These are phyloP conservation scores for Phtheirospermum japonicum DNA, from an alignment of 257 asterid genomes.

Conservation along the genomic window DNA sequence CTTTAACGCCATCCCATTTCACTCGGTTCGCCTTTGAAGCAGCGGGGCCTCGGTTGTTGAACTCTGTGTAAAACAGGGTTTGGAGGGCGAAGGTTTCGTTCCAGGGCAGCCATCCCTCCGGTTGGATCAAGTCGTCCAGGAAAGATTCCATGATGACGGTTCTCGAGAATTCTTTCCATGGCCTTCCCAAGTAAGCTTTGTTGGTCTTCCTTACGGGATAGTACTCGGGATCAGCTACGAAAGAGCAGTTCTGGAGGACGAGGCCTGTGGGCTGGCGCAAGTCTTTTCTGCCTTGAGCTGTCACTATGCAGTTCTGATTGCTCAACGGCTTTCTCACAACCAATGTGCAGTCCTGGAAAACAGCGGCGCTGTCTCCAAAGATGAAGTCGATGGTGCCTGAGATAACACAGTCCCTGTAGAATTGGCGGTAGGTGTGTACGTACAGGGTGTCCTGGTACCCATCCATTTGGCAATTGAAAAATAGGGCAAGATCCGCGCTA, in stretches of 20 bases:
- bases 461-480: slow-evolving; percentile 73
- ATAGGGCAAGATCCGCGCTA: slow-evolving; percentile 58
- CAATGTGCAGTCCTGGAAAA: slow-evolving; percentile 70
- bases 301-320: slow-evolving; percentile 64
- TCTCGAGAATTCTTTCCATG: slow-evolving; percentile 80
- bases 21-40: slow-evolving; percentile 42
- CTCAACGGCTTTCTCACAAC: slow-evolving; percentile 58
- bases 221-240: slow-evolving; percentile 50
- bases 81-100: slow-evolving; percentile 40
- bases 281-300: slow-evolving; percentile 87
- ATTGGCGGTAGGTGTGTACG: slow-evolving; percentile 77
- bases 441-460: slow-evolving; percentile 85
- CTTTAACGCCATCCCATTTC: slow-evolving; percentile 68
- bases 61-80: slow-evolving; percentile 63
- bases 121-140: slow-evolving; percentile 59
- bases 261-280: slow-evolving; percentile 70
- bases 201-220: slow-evolving; percentile 31
- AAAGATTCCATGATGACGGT: slow-evolving; percentile 69
- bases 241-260: slow-evolving; percentile 64
- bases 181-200: slow-evolving; percentile 68
- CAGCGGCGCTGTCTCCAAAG: slow-evolving; percentile 74
- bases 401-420: slow-evolving; percentile 60
- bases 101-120: slow-evolving; percentile 80
- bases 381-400: slow-evolving; percentile 85
- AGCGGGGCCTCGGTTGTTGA: slow-evolving; percentile 70